Evolutionary conservation across 768 basidiomycete species (phyloP), one percentile per base, ranked within the genome.

Genomic region (Naganishia onofrii): DNA sequence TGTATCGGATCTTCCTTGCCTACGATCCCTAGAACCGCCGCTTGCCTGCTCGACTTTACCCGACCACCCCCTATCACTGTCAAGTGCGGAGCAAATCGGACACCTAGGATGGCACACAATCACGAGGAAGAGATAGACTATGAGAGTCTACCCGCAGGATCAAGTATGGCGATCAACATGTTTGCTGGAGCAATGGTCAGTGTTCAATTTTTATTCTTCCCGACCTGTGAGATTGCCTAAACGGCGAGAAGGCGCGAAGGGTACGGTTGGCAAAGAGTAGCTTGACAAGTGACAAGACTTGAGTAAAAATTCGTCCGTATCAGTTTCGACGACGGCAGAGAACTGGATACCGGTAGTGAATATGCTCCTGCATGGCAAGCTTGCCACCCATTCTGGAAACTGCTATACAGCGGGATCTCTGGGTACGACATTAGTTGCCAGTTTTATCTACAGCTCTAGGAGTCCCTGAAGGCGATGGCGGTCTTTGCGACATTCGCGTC

Each of bases 131-230:
- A 88, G 67, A 81, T 85, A 66, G 86, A 87, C 64, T 88, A 88
- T 77, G 89, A 90, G 80, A 84, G 82, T 67, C 80, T 89, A 63
- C 88, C 90, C 67, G 85, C 87, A 9, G 91, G 91, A 82, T 88
- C 90, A 48, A 58, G 68, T 63, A 44, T 58, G 68, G 87, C 87
- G 29, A 92, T 96, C 71, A 94, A 93, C 82, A 98, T 98, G 96
- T 82, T 93, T 76, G 96, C 96, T 28, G 96, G 96, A 72, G 93
- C 93, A 64, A 83, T 98, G 81, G 60, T 63, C 21, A 63, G 60
- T 63, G 21, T 23, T 29, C 15, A 8, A n/a, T n/a, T 17, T 55
- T 15, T 53, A 19, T 28, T 29, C 32, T 29, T 8, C 15, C 6
- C 1, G 54, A 34, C 6, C 93, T 94, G 48, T 19, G 29, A 55